Conservation (phyloP, 805 yeast genomes). For the Hanseniaspora taiwanica region DNA sequence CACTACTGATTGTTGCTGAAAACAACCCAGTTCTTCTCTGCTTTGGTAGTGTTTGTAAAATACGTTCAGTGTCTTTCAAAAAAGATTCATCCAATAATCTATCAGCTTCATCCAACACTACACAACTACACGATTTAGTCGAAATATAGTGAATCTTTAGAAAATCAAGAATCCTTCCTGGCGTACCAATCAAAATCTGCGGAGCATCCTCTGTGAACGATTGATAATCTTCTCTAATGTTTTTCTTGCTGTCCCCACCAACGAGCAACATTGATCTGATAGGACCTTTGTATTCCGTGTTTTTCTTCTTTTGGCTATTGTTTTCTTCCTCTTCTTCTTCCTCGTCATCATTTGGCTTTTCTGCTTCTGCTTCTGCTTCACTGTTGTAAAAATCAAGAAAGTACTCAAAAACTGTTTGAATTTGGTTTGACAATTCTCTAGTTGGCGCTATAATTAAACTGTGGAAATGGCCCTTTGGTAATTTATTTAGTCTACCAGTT, state of each 20-base stretch:
- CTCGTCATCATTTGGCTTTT: not conserved
- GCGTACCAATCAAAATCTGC: conserved; percentile 78
- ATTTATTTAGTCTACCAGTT: conserved; percentile 14
- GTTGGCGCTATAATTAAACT: conserved; percentile 61
- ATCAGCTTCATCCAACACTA: conserved; percentile 89
- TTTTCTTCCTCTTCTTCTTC: not conserved
- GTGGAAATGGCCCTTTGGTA: conserved; percentile 52
- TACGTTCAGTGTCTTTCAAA: conserved; percentile 50
- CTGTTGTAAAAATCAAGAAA: conserved; percentile 44
- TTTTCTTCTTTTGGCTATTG: conserved; percentile 12
- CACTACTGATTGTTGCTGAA: conserved; percentile 83
- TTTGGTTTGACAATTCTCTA: conserved; percentile 58
- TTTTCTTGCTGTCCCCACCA: conserved; percentile 40
- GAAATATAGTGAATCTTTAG: conserved; percentile 43
- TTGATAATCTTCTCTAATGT: conserved; percentile 61
- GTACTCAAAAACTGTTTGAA: conserved; percentile 47
- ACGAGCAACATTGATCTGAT: conserved; percentile 50
- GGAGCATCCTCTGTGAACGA: conserved; percentile 42
- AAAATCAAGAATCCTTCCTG: conserved; percentile 78
- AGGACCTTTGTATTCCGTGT: conserved; percentile 5
- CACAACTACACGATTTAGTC: conserved; percentile 51
- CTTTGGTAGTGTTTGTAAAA: conserved; percentile 62
- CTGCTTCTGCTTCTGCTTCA: not conserved
- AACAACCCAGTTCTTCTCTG: conserved; percentile 90
- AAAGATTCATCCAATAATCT: conserved; percentile 70